Evolutionary conservation across 257 asterid species (phyloP), one percentile per base, ranked within the genome.

Genomic region (Gentiana straminea): DNA sequence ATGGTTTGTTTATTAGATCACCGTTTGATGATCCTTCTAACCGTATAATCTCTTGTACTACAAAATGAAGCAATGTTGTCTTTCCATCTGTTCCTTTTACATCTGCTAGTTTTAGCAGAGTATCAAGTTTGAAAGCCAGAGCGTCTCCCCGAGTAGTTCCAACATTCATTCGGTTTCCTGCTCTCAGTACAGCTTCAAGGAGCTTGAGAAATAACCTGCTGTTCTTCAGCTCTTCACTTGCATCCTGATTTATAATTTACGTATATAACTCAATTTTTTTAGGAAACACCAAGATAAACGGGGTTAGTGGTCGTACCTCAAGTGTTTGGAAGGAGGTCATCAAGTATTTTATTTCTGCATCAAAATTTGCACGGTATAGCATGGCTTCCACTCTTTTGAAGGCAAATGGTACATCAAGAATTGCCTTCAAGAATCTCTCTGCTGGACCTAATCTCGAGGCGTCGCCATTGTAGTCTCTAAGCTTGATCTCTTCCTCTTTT

Each of bases 71-170:
- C 68, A 92, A 75, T 7, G 95, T 92, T 44, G 99, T 92, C 76
- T 82, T 84, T 35, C 99, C 99, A 39, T 92, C 99, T 5, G 94
- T 79, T 62, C 95, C 99, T 72, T 92, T 92, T 58, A 92, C 66
- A 47, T 92, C 99, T 52, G 76, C 95, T 54, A 92, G 60, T 64
- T 92, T 92, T 46, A 92, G 66, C 68, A 92, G 67, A 2, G 95
- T 88, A 5, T 92, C 99, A 39, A 92, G 77, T 66, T 86, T 92
- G 81, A 92, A 92, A 67, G 99, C 95, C 68, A 73, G 70, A 13
- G 97, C 97, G 61, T 86, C 87, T 2, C 99, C 99, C 0, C 95
- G 89, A 58, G 81, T 86, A 13, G 99, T 92, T 63, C 97, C 95
- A 35, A 74, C 81, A 43, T 92, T 92, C 99, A 92, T 85, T 9